Evolutionary conservation across 805 yeast species (phyloP).

Genomic region (Yarrowia sp.): DNA sequence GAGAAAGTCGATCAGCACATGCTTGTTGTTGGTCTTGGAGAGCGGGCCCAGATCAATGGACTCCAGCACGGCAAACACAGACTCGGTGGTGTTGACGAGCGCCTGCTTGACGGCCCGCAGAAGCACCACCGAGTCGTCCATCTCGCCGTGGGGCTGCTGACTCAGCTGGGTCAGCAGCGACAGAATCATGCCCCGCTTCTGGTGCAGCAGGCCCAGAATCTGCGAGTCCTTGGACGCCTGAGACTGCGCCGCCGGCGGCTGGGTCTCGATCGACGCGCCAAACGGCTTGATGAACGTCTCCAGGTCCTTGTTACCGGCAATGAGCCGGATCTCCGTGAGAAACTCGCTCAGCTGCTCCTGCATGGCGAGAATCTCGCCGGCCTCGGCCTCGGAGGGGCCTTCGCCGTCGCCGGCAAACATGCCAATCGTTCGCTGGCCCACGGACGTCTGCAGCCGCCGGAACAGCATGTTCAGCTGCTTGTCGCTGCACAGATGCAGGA

Average conservation of each 20-base stretch:
- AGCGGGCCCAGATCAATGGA: slow-evolving; percentile 27
- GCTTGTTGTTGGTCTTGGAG: slow-evolving; percentile 30
- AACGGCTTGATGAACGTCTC: slow-evolving; percentile 25
- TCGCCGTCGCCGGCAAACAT: slow-evolving; percentile 21
- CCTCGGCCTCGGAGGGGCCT: neutral
- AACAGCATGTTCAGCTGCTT: slow-evolving; percentile 17
- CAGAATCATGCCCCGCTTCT: slow-evolving; percentile 33
- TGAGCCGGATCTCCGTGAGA: neutral
- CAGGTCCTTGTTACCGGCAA: slow-evolving; percentile 20
- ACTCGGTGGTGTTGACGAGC: slow-evolving; percentile 30
- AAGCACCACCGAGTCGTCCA: slow-evolving; percentile 31
- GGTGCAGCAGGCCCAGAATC: slow-evolving; percentile 23
- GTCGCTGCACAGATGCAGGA: slow-evolving; percentile 20
- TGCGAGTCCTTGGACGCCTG: slow-evolving; percentile 34
- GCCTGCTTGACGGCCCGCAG: slow-evolving; percentile 31
- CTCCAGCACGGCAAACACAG: slow-evolving; percentile 24
- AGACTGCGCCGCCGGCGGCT: slow-evolving; percentile 22
- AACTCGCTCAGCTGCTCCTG: slow-evolving; percentile 23
- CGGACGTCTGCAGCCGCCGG: slow-evolving; percentile 26
- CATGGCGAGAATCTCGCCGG: neutral
- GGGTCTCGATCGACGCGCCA: slow-evolving; percentile 30
- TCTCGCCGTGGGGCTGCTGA: slow-evolving; percentile 33
- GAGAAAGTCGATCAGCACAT: slow-evolving; percentile 30
- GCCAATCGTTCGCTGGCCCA: slow-evolving; percentile 19
- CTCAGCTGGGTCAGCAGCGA: slow-evolving; percentile 34